phyloP scores from a whole-genome alignment of 1,284 basidiomycete genomes.

The Leccinum pachyderme region DNA sequence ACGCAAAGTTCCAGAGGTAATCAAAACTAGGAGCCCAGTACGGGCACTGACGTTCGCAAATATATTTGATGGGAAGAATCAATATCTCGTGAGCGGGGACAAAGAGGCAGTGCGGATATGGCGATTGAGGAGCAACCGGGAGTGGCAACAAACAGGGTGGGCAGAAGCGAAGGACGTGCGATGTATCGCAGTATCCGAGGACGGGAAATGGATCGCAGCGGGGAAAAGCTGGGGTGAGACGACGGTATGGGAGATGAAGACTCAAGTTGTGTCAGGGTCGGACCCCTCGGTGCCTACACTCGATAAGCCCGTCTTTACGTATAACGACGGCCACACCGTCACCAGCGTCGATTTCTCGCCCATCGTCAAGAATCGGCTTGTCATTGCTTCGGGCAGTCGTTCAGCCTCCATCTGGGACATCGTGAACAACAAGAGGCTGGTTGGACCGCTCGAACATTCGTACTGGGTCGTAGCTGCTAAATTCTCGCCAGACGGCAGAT shows the following conservation, averaged over 20 bases:
- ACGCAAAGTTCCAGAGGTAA: background rate
- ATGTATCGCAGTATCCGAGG: conserved; percentile 11
- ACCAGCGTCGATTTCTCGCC: conserved; percentile 17
- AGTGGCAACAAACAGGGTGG: background rate
- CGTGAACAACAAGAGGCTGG: background rate
- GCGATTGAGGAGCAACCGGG: background rate
- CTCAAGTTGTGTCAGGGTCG: background rate
- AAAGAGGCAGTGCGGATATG: conserved; percentile 8
- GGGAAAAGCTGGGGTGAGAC: conserved; percentile 11
- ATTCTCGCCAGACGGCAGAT: background rate
- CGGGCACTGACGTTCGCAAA: conserved; percentile 9
- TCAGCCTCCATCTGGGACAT: conserved; percentile 9
- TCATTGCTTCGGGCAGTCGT: conserved; percentile 3
- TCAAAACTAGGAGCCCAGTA: background rate
- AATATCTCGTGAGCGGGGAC: conserved; percentile 9
- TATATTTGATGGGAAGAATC: conserved; percentile 1
- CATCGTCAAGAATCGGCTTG: conserved; percentile 7
- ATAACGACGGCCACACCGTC: conserved; percentile 10
- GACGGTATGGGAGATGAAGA: conserved; percentile 6
- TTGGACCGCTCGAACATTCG: conserved; percentile 1
- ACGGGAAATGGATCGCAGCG: conserved; percentile 12
- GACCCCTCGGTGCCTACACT: background rate
- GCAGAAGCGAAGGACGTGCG: conserved; percentile 2
- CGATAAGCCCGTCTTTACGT: conserved; percentile 3
- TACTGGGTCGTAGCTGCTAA: conserved; percentile 3